Base-by-base conservation (phyloP, 2,329 filamentous ascomycete genomes). In the Fusarium secorum region DNA sequence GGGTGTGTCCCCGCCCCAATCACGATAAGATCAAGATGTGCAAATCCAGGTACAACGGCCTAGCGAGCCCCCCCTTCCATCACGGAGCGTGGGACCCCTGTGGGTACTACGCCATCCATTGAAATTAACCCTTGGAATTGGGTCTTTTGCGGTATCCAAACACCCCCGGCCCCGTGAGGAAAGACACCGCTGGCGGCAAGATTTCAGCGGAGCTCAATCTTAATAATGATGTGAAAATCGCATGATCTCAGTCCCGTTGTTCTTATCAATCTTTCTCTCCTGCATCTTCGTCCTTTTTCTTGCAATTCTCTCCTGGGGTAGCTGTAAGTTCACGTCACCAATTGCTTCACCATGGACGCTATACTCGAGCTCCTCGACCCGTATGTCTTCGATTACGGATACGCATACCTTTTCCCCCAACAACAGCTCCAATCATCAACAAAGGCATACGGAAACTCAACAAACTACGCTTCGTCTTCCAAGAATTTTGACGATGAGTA, bases 311-410 rank as follows among this genome's bases (percentile, higher is more conserved):
- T 41, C 11, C 15, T 28, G 45, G 55, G 53, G 57, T 18, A 33
- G 49, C 51, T 32, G n/a, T 18, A 48, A 14, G 22, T 49, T 18
- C 45, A 22, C 20, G 4, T 18, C 30, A 14, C 26, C 52, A 61
- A 66, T 54, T 26, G 53, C 41, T 39, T 42, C 55, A 83, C 41
- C 26, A 66, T 83, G 82, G 82, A 83, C 64, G 73, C 75, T 53
- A 77, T 79, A 22, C 80, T 83, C 60, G 82, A 83, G 56, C 53
- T 83, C 44, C 77, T 82, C 66, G 82, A 83, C 74, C 81, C 80
- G 39, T 74, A 83, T 55, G 71, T 83, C 59, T 75, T 83, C 59
- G 82, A 83, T 71, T 78, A 79, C 74, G 78, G 77, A 38, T 83
- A 83, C 64, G 79, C 81, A 69, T 80, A 80, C 66, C 72, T 79